phyloP scores from a whole-genome alignment of 108 stramenopile genomes.

The Phaeodactylum tricornutum region DNA sequence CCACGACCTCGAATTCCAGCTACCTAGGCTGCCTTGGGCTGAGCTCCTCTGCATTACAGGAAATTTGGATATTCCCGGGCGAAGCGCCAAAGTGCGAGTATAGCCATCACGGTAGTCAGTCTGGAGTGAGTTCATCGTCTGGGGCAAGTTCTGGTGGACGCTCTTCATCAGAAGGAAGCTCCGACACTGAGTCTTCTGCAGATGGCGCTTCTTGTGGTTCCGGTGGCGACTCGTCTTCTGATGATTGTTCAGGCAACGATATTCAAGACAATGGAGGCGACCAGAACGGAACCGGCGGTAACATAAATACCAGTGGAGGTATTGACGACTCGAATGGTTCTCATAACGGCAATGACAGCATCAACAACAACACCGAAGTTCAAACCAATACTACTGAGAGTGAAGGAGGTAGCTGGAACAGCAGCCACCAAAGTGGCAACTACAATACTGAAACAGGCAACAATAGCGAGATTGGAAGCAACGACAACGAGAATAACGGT shows the following conservation, averaged over 20 bases:
- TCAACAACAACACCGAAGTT: too few species aligned
- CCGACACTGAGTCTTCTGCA: not conserved
- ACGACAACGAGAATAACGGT: constrained; percentile 1
- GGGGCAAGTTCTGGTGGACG: constrained; percentile 9
- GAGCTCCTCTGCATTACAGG: constrained; percentile 10
- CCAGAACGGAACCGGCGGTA: constrained; percentile 1
- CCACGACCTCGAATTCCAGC: too few species aligned
- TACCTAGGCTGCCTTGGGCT: constrained; percentile 24
- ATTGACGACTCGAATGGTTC: too few species aligned
- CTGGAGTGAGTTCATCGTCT: not conserved
- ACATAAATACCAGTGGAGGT: too few species aligned
- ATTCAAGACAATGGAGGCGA: not conserved
- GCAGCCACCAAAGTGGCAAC: not conserved
- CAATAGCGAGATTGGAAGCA: constrained; percentile 1
- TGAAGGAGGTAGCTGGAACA: not conserved
- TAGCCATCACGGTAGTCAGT: constrained; percentile 11
- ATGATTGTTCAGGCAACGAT: constrained; percentile 1
- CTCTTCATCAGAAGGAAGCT: not conserved
- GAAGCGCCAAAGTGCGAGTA: constrained; percentile 39
- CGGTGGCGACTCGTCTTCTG: not conserved
- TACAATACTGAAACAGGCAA: not conserved
- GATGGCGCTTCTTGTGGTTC: too few species aligned
- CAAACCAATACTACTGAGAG: too few species aligned
- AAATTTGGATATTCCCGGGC: constrained; percentile 26
- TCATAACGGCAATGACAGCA: too few species aligned